Conservation (phyloP, 163 green algal genomes). For the Smithsoniella earleae region DNA sequence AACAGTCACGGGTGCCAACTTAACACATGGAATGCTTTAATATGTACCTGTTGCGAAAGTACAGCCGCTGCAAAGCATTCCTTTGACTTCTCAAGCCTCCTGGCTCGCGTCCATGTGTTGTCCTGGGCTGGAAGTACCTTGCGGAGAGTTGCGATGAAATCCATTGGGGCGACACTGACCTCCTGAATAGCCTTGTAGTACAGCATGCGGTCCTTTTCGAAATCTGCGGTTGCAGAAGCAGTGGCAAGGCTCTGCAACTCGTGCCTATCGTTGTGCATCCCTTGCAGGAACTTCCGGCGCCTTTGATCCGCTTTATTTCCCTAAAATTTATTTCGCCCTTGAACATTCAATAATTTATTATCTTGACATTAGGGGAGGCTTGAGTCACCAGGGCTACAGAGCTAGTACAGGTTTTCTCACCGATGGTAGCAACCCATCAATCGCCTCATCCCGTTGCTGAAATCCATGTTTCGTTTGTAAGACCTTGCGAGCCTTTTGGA, state of each 20-base stretch:
- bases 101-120: too few relatives aligned
- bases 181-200: constrained; percentile 30
- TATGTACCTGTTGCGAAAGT: background rate
- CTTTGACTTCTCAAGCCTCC: too few relatives aligned
- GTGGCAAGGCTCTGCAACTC: background rate
- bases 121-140: background rate
- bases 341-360: background rate
- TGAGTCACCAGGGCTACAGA: background rate
- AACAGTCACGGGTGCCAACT: too few relatives aligned
- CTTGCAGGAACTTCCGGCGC: constrained; percentile 10
- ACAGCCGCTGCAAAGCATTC: background rate
- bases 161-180: background rate
- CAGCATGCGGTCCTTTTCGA: constrained; percentile 14
- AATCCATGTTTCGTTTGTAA: background rate
- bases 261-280: constrained; percentile 17
- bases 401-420: background rate
- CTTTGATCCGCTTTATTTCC: background rate
- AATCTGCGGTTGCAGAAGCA: background rate
- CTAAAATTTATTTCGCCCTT: constrained; percentile 1
- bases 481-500: background rate
- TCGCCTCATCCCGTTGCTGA: background rate
- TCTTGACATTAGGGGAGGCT: background rate
- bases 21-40: too few relatives aligned
- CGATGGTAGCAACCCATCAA: background rate
- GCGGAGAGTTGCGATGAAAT: constrained; percentile 8